These are phyloP conservation scores for Penicillium sp. DNA, from an alignment of 2,329 filamentous ascomycete species.

Conservation along the genomic window DNA sequence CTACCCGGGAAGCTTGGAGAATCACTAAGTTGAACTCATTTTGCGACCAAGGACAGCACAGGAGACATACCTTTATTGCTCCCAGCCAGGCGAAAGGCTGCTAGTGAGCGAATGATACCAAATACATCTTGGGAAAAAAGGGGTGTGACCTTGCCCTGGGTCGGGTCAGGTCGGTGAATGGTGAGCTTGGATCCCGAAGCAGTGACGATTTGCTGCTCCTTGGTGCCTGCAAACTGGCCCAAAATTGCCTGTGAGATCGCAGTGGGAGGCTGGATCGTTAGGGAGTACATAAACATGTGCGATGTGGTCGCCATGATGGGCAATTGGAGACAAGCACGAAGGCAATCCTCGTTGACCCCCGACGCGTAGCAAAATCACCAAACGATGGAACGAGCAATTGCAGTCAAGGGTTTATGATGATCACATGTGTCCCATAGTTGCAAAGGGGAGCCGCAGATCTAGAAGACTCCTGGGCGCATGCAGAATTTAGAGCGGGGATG, in stretches of 20 bases:
- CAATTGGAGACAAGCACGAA: slow-evolving; percentile 16
- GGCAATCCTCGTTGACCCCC: slow-evolving; percentile 11
- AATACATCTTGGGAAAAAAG: slow-evolving; percentile 91
- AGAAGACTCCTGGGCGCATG: slow-evolving; percentile 18
- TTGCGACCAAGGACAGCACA: slow-evolving; percentile 11
- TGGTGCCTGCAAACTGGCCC: slow-evolving; percentile 91
- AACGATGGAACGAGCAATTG: slow-evolving; percentile 21
- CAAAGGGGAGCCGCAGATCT: slow-evolving; percentile 12
- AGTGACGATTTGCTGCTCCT: slow-evolving; percentile 95
- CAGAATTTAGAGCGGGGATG: slow-evolving; percentile 1
- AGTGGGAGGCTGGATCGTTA: slow-evolving; percentile 90
- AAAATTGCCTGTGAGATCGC: slow-evolving; percentile 85
- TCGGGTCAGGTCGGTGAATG: slow-evolving; percentile 77
- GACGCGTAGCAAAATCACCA: slow-evolving; percentile 8
- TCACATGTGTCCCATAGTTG: slow-evolving; percentile 36
- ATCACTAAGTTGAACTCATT: slow-evolving; percentile 62
- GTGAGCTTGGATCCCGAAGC: slow-evolving; percentile 85
- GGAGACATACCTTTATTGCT: slow-evolving; percentile 81
- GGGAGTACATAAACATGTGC: slow-evolving; percentile 96
- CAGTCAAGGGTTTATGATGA: slow-evolving; percentile 21
- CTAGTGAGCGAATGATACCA: slow-evolving; percentile 84
- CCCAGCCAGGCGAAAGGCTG: slow-evolving; percentile 84
- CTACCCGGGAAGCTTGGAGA: slow-evolving; percentile 57
- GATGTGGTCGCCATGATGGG: slow-evolving; percentile 88
- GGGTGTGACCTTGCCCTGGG: slow-evolving; percentile 78